Percentiles rank a stretch among this genome's conserved stretches.
These are phyloP conservation scores for Pterulicium gracile DNA, from an alignment of 1,284 basidiomycete species.

Conservation along the genomic window DNA sequence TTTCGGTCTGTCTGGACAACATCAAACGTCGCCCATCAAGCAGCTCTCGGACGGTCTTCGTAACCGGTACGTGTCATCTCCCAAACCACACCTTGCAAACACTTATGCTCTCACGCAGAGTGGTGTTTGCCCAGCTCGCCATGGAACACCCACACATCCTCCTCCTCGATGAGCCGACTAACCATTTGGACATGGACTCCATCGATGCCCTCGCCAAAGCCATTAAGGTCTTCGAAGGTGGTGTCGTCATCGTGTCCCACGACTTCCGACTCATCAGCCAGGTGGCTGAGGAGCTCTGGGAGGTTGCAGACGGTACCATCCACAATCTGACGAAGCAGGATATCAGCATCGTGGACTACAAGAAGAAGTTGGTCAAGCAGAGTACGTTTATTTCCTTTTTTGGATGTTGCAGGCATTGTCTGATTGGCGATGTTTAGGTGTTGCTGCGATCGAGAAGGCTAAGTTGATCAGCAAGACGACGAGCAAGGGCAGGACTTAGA, in stretches of 20 bases:
- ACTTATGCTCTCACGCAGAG: conserved; percentile 31
- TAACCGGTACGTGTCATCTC: conserved; percentile 58
- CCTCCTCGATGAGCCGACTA: conserved; percentile 84
- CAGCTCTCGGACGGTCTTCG: conserved; percentile 93
- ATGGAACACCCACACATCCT: conserved; percentile 93
- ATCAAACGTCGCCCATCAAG: conserved; percentile 90
- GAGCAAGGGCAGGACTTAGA: conserved; percentile 48
- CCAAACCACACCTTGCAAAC: conserved; percentile 6
- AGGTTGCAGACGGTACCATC: conserved; percentile 93
- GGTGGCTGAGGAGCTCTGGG: conserved; percentile 97
- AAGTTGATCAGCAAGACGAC: conserved; percentile 81
- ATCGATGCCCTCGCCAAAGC: conserved; percentile 92
- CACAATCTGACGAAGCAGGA: conserved; percentile 86
- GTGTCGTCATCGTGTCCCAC: conserved; percentile 96
- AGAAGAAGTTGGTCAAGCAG: conserved; percentile 65
- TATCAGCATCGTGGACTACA: conserved; percentile 87
- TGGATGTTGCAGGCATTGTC: conserved; percentile 9
- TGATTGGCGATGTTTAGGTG: conserved; percentile 30
- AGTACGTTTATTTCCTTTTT: conserved; percentile 31
- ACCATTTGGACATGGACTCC: conserved; percentile 91
- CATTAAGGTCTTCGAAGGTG: conserved; percentile 96
- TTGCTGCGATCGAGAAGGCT: conserved; percentile 80
- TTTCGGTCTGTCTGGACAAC: conserved; percentile 90
- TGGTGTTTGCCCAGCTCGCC: conserved; percentile 86
- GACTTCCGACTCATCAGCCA: conserved; percentile 95